Percentiles rank a stretch among this genome's conserved stretches.
Conservation (phyloP, 2,329 filamentous ascomycete genomes). For the Aspergillus pseudoterreus region DNA sequence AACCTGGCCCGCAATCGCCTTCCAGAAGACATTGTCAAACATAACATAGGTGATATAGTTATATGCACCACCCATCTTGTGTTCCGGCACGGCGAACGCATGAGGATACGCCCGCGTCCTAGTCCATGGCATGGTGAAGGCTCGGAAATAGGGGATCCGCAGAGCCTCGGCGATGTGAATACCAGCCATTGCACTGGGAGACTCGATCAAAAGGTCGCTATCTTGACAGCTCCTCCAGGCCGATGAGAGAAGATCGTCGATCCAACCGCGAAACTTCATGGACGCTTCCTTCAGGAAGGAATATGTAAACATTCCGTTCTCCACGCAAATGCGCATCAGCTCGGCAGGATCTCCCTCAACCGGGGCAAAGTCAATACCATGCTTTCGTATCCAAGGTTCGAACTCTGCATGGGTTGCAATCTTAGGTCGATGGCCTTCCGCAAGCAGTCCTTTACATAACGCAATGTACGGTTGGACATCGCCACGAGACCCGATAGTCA, state of each 20-base stretch:
- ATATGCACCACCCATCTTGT: slow-evolving; percentile 92
- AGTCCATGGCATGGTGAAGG: slow-evolving; percentile 99
- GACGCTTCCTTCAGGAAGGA: slow-evolving; percentile 87
- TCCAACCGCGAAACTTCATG: slow-evolving; percentile 86
- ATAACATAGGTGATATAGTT: slow-evolving; percentile 94
- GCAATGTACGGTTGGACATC: slow-evolving; percentile 98
- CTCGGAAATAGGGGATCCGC: slow-evolving; percentile 89
- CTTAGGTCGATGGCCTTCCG: slow-evolving; percentile 78
- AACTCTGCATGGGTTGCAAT: slow-evolving; percentile 95
- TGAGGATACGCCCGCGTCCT: slow-evolving; percentile 93
- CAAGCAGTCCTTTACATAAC: slow-evolving; percentile 82
- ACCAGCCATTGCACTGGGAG: slow-evolving; percentile 92
- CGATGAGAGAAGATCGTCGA: slow-evolving; percentile 79
- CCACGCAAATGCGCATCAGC: slow-evolving; percentile 92
- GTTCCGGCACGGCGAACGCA: slow-evolving; percentile 87
- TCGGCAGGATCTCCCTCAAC: slow-evolving; percentile 90
- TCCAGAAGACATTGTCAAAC: slow-evolving; percentile 97
- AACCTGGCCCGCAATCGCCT: slow-evolving; percentile 82
- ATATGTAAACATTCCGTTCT: slow-evolving; percentile 95
- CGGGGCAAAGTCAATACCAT: slow-evolving; percentile 87
- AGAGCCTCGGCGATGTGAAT: slow-evolving; percentile 96
- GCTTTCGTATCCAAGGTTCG: slow-evolving; percentile 79
- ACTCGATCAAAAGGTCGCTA: slow-evolving; percentile 88
- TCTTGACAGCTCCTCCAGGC: slow-evolving; percentile 81
- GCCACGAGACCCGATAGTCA: slow-evolving; percentile 92